A percentile compares a stretch with the other conserved stretches of the same genome.
Conservation (phyloP, 2,329 filamentous ascomycete genomes). For the Diaporthe batatas region DNA sequence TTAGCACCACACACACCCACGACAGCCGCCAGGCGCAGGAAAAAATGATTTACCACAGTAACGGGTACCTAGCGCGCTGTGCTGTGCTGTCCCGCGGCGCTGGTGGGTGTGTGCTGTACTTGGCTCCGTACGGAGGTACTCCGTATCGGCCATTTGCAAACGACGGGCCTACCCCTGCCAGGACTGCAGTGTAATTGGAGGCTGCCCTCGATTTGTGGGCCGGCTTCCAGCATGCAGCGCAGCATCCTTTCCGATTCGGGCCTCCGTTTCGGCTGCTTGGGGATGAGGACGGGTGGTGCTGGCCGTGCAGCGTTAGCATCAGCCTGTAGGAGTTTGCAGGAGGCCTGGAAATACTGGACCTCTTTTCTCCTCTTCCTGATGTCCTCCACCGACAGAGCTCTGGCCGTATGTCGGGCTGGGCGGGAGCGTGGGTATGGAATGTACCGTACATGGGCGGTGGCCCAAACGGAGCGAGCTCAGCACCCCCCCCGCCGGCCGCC, state of each 20-base stretch:
- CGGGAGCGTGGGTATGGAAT: not conserved
- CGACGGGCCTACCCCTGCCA: slow-evolving; percentile 29
- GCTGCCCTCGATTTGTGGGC: slow-evolving; percentile 19
- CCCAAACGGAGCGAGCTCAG: not conserved
- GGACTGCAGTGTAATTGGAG: slow-evolving; percentile 4
- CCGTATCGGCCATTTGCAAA: not conserved
- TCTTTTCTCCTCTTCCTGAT: slow-evolving; percentile 15
- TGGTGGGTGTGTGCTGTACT: slow-evolving; percentile 21
- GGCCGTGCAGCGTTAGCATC: not conserved
- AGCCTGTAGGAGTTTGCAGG: not conserved
- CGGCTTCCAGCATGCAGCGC: slow-evolving; percentile 10
- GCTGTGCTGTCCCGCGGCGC: slow-evolving; percentile 9
- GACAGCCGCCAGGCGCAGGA: not conserved
- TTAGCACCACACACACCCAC: not conserved
- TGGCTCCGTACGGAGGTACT: too few relatives aligned
- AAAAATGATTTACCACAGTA: slow-evolving; percentile 13
- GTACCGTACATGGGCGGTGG: not conserved
- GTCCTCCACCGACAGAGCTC: not conserved
- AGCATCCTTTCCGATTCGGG: slow-evolving; percentile 28
- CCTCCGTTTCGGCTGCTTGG: slow-evolving; percentile 27
- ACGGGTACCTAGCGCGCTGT: slow-evolving; percentile 6
- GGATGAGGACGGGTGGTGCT: not conserved
- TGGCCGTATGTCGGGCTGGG: not conserved
- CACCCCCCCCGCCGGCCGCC: not conserved
- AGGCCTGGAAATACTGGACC: slow-evolving; percentile 17